phyloP scores from a whole-genome alignment of 1,284 basidiomycete genomes.

The Trichosporon asahii region DNA sequence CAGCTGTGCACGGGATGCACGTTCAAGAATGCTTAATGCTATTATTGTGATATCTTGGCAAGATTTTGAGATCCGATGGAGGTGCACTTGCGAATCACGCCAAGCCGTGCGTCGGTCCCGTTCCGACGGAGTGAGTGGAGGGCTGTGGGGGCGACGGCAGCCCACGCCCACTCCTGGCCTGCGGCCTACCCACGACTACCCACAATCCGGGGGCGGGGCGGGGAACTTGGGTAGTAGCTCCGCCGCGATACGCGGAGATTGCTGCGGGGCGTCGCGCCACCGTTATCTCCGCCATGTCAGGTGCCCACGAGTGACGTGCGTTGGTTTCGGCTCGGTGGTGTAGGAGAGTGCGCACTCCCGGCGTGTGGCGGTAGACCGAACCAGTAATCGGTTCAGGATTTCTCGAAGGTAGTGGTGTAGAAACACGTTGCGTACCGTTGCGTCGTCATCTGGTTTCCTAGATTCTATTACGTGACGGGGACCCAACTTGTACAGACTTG shows the following conservation, averaged over 20 bases:
- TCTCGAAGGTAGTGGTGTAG: neutral
- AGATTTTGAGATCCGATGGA: neutral
- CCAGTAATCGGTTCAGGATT: neutral
- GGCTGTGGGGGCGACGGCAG: neutral
- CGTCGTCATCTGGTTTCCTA: neutral
- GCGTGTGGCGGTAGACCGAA: neutral
- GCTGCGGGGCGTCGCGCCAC: conserved; percentile 2
- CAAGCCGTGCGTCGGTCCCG: neutral
- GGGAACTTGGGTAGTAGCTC: neutral
- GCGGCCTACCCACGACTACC: neutral
- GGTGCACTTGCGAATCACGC: neutral
- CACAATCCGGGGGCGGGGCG: neutral
- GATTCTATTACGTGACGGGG: neutral
- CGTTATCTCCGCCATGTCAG: neutral
- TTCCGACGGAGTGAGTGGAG: neutral
- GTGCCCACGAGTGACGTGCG: neutral
- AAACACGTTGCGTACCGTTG: neutral
- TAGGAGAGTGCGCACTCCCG: neutral
- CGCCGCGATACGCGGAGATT: neutral
- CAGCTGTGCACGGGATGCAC: neutral
- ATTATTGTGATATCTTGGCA: neutral
- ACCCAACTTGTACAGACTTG: neutral
- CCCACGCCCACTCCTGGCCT: neutral
- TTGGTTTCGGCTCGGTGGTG: neutral
- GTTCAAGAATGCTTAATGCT: neutral